phyloP scores from a whole-genome alignment of 495 filamentous ascomycete genomes.

The Parachaetomium inaequale region DNA sequence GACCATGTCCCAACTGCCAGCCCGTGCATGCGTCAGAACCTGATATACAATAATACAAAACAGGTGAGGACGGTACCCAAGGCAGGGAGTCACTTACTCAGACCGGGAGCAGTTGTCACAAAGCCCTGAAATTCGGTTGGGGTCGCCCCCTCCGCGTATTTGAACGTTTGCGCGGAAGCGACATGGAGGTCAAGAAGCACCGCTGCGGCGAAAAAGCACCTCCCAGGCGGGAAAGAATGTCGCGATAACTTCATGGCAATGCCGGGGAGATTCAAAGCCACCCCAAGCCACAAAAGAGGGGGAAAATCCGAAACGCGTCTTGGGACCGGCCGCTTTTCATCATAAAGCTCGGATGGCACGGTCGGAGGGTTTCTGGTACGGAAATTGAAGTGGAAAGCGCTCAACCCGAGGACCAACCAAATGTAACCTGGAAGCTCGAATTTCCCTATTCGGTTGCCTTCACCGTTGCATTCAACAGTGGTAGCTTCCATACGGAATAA shows the following conservation, averaged over 20 bases:
- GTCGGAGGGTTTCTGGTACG: too few species aligned
- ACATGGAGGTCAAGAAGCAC: neutral
- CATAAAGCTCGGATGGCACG: neutral
- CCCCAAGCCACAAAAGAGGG: neutral
- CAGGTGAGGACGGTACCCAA: too few species aligned
- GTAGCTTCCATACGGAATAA: too few species aligned
- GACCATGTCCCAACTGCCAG: neutral
- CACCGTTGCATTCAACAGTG: too few species aligned
- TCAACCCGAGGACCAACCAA: too few species aligned
- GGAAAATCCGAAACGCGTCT: neutral
- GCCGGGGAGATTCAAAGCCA: neutral
- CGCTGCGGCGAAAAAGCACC: neutral
- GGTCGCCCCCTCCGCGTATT: neutral
- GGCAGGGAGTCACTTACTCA: neutral
- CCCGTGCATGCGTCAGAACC: neutral
- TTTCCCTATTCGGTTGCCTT: too few species aligned
- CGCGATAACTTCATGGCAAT: neutral
- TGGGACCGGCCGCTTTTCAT: neutral
- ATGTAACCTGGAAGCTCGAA: too few species aligned
- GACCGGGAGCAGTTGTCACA: neutral
- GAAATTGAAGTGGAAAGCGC: too few species aligned
- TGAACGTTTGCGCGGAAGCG: neutral
- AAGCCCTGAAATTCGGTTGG: neutral
- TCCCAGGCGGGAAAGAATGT: neutral
- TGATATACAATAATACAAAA: neutral